Evolutionary conservation across 202 grass and related monocot species (phyloP), one percentile per base, ranked within the genome.

Genomic region (Alloteropsis angusta): DNA sequence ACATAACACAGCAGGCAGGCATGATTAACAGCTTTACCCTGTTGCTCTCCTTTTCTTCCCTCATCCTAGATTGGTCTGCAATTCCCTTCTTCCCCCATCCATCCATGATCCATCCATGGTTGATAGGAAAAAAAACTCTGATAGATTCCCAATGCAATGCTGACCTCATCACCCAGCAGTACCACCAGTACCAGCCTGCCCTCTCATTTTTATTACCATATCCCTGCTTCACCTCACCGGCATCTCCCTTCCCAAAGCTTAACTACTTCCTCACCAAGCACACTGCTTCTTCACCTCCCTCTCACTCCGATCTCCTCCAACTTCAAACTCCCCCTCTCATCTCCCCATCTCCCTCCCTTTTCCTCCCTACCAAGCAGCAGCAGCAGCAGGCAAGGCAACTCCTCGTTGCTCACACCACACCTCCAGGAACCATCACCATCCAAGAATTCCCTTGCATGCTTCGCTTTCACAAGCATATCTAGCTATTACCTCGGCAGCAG

Each of bases 181-280:
- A n/a, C n/a, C n/a, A n/a, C n/a, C n/a, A n/a, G n/a, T n/a, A n/a
- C n/a, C n/a, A n/a, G n/a, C n/a, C n/a, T n/a, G n/a, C n/a, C 5
- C 6, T 2, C 12, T 23, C 12, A 4, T 45, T 46, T 16, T 38
- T 17, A n/a, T 1, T 7, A 48, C 35, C 6, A 30, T 30, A 30
- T 30, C 28, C 28, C 28, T 30, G n/a, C n/a, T n/a, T n/a, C n/a
- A n/a, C n/a, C n/a, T 71, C 52, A 35, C 28, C 46, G 47, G 69
- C 58, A 23, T 77, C 60, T 65, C 44, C 2, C 14, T 41, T 65
- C 46, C 60, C 60, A 4, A 78, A 78, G 46, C 75, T 53, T 78
- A 49, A 64, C 59, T 64, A 65, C 75, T 53, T 65, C 75, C 44
- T 21, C 44, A 50, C 74, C 74, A 64, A 63, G 37, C 74, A 36